phyloP scores from a whole-genome alignment of 2,329 filamentous ascomycete species.

The Fusarium cyanostomum region DNA sequence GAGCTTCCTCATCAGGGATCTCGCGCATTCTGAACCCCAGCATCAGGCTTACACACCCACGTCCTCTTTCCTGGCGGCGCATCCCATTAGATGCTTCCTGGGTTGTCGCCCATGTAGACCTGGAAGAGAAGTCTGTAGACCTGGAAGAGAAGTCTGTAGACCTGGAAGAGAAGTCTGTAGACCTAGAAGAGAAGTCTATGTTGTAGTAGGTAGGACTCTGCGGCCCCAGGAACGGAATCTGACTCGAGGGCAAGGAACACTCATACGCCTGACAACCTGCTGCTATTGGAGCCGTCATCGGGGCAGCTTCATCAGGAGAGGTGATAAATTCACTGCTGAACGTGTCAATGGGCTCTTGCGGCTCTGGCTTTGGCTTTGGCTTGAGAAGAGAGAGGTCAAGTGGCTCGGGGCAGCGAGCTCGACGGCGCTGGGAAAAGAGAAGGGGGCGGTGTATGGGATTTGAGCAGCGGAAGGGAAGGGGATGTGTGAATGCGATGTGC shows the following conservation, averaged over 20 bases:
- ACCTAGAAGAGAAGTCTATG: no score
- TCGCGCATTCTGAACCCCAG: not conserved
- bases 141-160: no score
- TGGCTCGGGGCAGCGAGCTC: not conserved
- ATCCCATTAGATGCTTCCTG: not conserved
- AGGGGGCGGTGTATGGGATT: not conserved
- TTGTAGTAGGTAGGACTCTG: not conserved
- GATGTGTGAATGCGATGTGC: not conserved
- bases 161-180: no score
- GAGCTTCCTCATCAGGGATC: not conserved
- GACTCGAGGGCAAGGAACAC: no score
- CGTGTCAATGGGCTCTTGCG: no score
- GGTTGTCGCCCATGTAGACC: not conserved
- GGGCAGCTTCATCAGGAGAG: not conserved
- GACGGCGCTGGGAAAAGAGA: conserved; percentile 5
- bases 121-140: no score
- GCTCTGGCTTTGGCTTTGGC: no score
- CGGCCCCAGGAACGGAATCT: not conserved
- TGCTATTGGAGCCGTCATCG: no score
- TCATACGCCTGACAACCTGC: no score
- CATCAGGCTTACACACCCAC: no score
- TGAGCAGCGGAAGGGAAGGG: conserved; percentile 15
- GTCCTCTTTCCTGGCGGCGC: no score
- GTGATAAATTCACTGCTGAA: no score
- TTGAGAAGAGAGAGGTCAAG: not conserved